Conservation (phyloP, 1,139 yeast species). For the Yamadazyma dendronema region DNA sequence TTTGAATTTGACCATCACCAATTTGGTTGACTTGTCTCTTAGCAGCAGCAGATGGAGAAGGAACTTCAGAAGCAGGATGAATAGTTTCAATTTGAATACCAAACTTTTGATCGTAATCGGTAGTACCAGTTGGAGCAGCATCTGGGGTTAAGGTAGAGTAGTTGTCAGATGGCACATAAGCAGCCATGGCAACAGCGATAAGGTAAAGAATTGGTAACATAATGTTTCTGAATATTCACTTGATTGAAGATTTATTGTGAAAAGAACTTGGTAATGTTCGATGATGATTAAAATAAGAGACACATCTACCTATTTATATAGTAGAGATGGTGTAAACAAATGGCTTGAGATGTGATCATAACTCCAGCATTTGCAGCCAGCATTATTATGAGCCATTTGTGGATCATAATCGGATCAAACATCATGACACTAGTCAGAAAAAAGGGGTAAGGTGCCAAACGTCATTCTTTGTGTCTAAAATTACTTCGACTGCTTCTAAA, state of each 20-base stretch:
- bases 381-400: conserved; percentile 1
- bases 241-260: neutral
- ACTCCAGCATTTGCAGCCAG: conserved; percentile 3
- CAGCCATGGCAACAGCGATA: conserved; percentile 45
- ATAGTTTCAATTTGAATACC: conserved; percentile 70
- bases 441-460: neutral
- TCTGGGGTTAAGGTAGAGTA: conserved; percentile 72
- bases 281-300: conserved; percentile 2
- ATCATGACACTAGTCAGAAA: neutral
- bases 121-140: conserved; percentile 51
- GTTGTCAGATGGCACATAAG: conserved; percentile 68
- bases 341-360: conserved; percentile 4
- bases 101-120: conserved; percentile 59
- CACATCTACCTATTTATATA: conserved; percentile 2
- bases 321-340: conserved; percentile 4
- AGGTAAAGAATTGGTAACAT: conserved; percentile 11
- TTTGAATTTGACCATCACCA: conserved; percentile 35
- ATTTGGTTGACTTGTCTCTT: conserved; percentile 25
- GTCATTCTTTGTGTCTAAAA: neutral
- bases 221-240: neutral
- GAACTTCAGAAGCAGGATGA: conserved; percentile 21
- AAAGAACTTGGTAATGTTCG: neutral
- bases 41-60: conserved; percentile 25
- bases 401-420: neutral
- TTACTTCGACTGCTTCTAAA: conserved; percentile 1